Base-by-base conservation (phyloP, 108 stramenopile genomes). In the Cyclotella kingstonii region DNA sequence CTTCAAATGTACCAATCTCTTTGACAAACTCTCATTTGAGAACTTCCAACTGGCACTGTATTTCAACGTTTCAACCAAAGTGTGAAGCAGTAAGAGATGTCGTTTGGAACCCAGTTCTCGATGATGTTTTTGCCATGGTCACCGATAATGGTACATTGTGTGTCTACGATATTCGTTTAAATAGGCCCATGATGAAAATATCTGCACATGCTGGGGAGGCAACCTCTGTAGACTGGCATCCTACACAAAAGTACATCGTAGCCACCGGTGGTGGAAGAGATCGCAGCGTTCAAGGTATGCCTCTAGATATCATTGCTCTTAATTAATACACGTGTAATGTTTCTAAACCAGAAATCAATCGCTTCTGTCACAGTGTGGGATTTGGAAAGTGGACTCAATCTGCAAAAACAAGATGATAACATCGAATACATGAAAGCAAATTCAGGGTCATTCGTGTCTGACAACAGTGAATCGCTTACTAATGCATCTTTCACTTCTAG, bases 181-280 rank as follows among this genome's bases (percentile, higher is more conserved):
- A 62, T 35, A 68, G 58, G 28, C 79, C 88, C 0, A 46, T 81
- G 50, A 58, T 84, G 14, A 85, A 80, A 50, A 74, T 85, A 33
- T 73, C 81, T 4, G 86, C 87, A 8, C 91, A 93, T 68, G 76
- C 84, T 9, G 86, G 91, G 9, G 91, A 93, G 27, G 88, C 91
- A 7, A 83, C 88, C 10, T 79, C 81, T 14, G 63, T 87, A n/a
- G 86, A 89, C 60, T 93, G 86, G 86, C 88, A 93, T 66, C 91
- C 91, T 9, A 82, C 75, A 11, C 63, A 68, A 38, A 71, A 60
- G n/a, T 82, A 69, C 55, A 38, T 68, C 18, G 59, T 93, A 39
- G 91, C 91, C 1, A 93, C 91, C 18, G 91, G 91, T 22, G 91
- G 91, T 27, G 81, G 83, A 0, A 54, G 73, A 5, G 91, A 93